Evolutionary conservation across 1,139 yeast species (phyloP).

Genomic region (Candida glucosophila): DNA sequence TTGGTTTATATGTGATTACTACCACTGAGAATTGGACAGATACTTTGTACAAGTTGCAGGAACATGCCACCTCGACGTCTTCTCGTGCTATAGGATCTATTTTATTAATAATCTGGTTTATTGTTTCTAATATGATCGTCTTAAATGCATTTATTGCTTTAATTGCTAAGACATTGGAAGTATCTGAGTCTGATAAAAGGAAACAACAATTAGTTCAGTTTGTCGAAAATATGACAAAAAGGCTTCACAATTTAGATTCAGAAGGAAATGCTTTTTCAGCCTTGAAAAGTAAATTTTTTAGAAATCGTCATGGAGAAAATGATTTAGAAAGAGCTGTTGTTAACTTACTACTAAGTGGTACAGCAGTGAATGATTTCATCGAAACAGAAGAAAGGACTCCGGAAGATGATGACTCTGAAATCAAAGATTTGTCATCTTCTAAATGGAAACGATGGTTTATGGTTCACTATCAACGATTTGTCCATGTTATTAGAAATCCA

Average conservation of each 20-base stretch:
- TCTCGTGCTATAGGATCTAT: slow-evolving; percentile 52
- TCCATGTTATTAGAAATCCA: slow-evolving; percentile 22
- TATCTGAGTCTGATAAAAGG: slow-evolving; percentile 65
- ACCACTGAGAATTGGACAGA: slow-evolving; percentile 92
- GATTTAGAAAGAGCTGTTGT: slow-evolving; percentile 38
- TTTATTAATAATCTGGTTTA: slow-evolving; percentile 72
- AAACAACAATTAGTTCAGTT: slow-evolving; percentile 70
- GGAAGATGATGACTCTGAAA: slow-evolving; percentile 12
- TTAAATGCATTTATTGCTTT: slow-evolving; percentile 90
- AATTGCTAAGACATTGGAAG: slow-evolving; percentile 74
- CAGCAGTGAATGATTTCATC: slow-evolving; percentile 38
- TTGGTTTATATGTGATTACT: slow-evolving; percentile 72
- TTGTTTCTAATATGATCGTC: slow-evolving; percentile 71
- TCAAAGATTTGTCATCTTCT: slow-evolving; percentile 14
- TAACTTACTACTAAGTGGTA: slow-evolving; percentile 36
- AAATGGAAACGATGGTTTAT: slow-evolving; percentile 22
- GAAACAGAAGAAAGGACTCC: slow-evolving; percentile 12
- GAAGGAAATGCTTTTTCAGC: slow-evolving; percentile 28
- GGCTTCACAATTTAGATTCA: slow-evolving; percentile 26
- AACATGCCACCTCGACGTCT: slow-evolving; percentile 40
- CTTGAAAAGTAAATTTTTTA: slow-evolving; percentile 27
- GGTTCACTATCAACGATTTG: slow-evolving; percentile 16
- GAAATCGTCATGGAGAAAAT: slow-evolving; percentile 21
- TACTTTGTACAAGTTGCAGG: slow-evolving; percentile 50
- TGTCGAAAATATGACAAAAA: slow-evolving; percentile 45